Evolutionary conservation across 352 stramenopile species (phyloP).

Genomic region (Pythium dissotocum): DNA sequence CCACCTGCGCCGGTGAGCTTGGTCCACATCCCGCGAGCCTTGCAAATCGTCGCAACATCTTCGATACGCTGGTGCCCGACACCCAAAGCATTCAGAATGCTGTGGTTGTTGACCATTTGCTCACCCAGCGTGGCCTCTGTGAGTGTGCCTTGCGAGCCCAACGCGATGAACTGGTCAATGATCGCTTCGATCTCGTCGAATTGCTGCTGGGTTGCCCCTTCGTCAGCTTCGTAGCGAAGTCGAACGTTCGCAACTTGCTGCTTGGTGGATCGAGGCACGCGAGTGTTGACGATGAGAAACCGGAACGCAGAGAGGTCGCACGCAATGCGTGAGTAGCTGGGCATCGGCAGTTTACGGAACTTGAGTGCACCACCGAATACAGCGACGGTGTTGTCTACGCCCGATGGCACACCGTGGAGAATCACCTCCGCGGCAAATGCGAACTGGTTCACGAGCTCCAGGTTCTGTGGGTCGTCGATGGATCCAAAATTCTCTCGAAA

Average conservation of each 20-base stretch:
- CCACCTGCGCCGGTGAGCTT: slow-evolving; percentile 91
- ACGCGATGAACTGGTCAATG: slow-evolving; percentile 54
- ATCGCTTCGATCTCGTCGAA: slow-evolving; percentile 87
- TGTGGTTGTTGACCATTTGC: slow-evolving; percentile 75
- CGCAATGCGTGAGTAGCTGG: slow-evolving; percentile 45
- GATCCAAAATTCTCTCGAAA: slow-evolving; percentile 16
- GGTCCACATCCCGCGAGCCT: slow-evolving; percentile 53
- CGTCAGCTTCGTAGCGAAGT: slow-evolving; percentile 55
- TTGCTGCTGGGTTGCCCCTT: slow-evolving; percentile 37
- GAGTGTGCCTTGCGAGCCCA: slow-evolving; percentile 39
- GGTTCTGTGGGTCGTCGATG: slow-evolving; percentile 11
- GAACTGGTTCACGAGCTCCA: slow-evolving; percentile 80
- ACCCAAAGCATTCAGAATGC: slow-evolving; percentile 70
- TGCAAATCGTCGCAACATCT: slow-evolving; percentile 62
- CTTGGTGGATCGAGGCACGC: slow-evolving; percentile 88
- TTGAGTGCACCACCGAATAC: slow-evolving; percentile 85
- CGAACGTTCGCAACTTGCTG: slow-evolving; percentile 81
- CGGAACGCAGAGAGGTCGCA: slow-evolving; percentile 67
- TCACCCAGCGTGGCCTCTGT: slow-evolving; percentile 44
- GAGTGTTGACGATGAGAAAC: slow-evolving; percentile 91
- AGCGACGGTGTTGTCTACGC: slow-evolving; percentile 92
- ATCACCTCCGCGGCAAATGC: slow-evolving; percentile 89
- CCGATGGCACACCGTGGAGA: slow-evolving; percentile 89
- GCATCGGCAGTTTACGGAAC: slow-evolving; percentile 62
- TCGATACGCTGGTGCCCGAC: slow-evolving; percentile 88